These are phyloP conservation scores for Globisporangium camurandrum DNA, from an alignment of 352 stramenopile species.

Conservation along the genomic window DNA sequence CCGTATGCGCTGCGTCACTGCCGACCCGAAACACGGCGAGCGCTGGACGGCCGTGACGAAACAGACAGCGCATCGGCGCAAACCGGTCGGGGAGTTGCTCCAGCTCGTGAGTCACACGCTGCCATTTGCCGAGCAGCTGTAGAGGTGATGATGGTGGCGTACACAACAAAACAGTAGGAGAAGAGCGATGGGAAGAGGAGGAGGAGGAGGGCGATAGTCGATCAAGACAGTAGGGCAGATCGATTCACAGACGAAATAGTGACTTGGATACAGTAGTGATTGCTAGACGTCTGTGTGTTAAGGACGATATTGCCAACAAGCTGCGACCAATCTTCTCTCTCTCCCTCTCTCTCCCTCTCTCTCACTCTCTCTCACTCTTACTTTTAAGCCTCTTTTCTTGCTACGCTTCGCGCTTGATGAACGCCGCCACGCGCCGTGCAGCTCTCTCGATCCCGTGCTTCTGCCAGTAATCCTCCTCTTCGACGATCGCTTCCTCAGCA, in stretches of 20 bases:
- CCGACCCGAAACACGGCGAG: conserved; percentile 94
- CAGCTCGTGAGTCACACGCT: conserved; percentile 79
- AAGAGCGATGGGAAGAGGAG: no score
- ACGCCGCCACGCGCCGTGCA: conserved; percentile 40
- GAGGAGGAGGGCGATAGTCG: no score
- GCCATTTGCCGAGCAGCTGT: conserved; percentile 48
- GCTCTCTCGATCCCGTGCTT: conserved; percentile 46
- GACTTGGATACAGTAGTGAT: no score
- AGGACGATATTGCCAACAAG: no score
- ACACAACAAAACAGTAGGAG: no score
- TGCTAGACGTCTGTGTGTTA: no score
- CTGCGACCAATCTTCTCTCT: no score
- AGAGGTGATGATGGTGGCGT: no score
- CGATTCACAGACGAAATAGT: no score
- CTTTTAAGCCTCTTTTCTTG: background rate
- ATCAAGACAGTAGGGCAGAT: no score
- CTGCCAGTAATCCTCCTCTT: conserved; percentile 80
- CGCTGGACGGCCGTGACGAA: conserved; percentile 93
- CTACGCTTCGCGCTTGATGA: conserved; percentile 54
- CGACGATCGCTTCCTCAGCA: conserved; percentile 83
- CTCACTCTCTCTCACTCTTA: background rate
- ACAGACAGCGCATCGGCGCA: conserved; percentile 86
- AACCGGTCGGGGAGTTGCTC: conserved; percentile 57
- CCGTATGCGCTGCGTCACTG: conserved; percentile 76
- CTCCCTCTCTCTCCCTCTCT: no score